Base-by-base conservation (phyloP, 129 eudicot genomes). In the Flaveria trinervia region DNA sequence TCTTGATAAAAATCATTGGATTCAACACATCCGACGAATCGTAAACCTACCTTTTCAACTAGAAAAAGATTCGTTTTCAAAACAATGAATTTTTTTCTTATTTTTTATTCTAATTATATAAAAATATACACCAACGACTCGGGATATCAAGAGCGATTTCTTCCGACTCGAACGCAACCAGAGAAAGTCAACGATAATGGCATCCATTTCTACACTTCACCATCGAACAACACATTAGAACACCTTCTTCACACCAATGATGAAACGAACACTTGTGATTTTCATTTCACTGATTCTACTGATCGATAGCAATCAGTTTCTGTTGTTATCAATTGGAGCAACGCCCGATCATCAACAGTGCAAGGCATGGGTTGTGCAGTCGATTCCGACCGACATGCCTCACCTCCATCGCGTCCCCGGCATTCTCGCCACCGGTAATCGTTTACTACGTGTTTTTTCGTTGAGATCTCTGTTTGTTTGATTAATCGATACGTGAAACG, bases 341-440 rank as follows among this genome's bases (percentile, higher is more conserved):
- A 55, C 65, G 15, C 52, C 55, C 57, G 23, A 80, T 80, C 64
- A 65, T 66, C 70, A 80, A 18, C 30, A 81, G 71, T 89, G 97
- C 84, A 89, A 87, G 57, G 89, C 97, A 69, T 92, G 97, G 97
- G 80, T 92, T 62, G 97, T 92, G 14, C 97, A 92, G 33, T 92
- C 97, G 3, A 92, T 92, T 71, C 97, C 97, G 39, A 92, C 91
- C 4, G 91, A 92, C 62, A 92, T 92, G 97, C 97, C 97, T 54
- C 80, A 87, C 7, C 91, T 92, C 83, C 26, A 85, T 51, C 93
- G 11, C 51, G 93, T 92, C 57, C 89, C 93, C 56, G 96, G 97
- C 22, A 88, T 92, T 83, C 91, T 92, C 20, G 79, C 91, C 68
- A 82, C 96, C 16, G 96, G 97, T 92, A 86, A 7, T 36, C 57